Evolutionary conservation across 345 rosid species (phyloP), one percentile per base, ranked within the genome.

Genomic region (Raphanus raphanistrum): DNA sequence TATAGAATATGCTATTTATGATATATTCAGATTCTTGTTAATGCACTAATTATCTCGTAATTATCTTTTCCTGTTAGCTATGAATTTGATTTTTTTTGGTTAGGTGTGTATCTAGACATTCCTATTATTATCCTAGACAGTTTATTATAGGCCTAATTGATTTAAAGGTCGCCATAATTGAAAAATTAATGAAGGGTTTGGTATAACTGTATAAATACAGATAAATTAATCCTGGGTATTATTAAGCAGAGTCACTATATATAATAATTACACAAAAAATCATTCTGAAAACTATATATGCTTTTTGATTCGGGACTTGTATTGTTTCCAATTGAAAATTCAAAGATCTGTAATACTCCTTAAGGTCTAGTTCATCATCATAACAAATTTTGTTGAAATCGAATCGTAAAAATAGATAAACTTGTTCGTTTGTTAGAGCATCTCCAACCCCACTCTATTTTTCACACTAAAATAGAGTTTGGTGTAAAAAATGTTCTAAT

Each of bases 1-100:
- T 25, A 7, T 36, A 52, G 80, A 63, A 77, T 77, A 77, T 77
- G 45, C 75, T 64, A 70, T 27, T 63, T 16, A 26, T 16, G 21
- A 62, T 54, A 54, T 38, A 54, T 63, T 27, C 43, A 2, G 71
- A 77, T 54, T 70, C 71, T 70, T 11, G 54, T 77, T 1, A 63
- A 13, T 38, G 35, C 58, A 52, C 57, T 16, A 10, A 16, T 38
- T 11, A 66, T 75, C 21, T 4, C 26, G 6, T 52, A 8, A 52
- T 58, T 33, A 33, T 35, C 4, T 25, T 12, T 36, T 50, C 8
- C n/a, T 52, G 25, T 48, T n/a, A 26, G 11, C 26, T 31, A 1
- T 28, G 64, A 4, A 27, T 10, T 27, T 58, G 1, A 9, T 48
- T 8, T 32, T 9, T 38, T 54, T 10, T 17, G 12, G 17, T 8